Conservation (phyloP, 176 grass and related monocot genomes). For the Ensete glaucum region DNA sequence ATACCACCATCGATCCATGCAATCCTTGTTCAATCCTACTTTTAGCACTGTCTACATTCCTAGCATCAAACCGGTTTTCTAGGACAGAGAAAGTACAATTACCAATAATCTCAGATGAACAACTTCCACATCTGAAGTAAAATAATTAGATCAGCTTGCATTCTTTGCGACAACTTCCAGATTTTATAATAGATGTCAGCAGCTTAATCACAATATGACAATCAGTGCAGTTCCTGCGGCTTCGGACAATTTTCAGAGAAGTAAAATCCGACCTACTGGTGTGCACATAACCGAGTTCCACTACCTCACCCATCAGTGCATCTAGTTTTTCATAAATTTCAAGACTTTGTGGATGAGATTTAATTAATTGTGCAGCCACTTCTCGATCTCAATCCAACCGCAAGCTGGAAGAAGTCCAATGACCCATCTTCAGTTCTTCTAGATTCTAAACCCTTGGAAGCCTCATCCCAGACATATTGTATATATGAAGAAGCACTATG, state of each 20-base stretch:
- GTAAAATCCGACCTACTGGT: slow-evolving; percentile 41
- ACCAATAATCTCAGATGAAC: slow-evolving; percentile 91
- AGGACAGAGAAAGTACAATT: not conserved
- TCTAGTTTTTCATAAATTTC: slow-evolving; percentile 62
- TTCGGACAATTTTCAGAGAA: slow-evolving; percentile 50
- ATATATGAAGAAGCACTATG: slow-evolving; percentile 51
- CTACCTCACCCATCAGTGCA: slow-evolving; percentile 42
- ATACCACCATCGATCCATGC: not conserved
- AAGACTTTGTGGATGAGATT: slow-evolving; percentile 32
- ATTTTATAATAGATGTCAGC: slow-evolving; percentile 35
- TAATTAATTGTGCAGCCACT: slow-evolving; percentile 49
- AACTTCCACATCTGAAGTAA: slow-evolving; percentile 76
- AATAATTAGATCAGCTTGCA: slow-evolving; percentile 79
- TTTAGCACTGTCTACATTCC: not conserved
- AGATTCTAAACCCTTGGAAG: slow-evolving; percentile 33
- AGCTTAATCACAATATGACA: slow-evolving; percentile 66
- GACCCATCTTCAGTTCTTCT: slow-evolving; percentile 32
- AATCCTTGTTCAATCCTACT: too few relatives aligned
- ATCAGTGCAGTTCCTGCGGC: slow-evolving; percentile 48
- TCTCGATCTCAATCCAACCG: slow-evolving; percentile 83
- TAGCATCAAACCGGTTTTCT: not conserved
- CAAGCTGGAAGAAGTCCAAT: slow-evolving; percentile 36
- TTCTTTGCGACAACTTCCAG: slow-evolving; percentile 61
- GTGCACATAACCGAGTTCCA: slow-evolving; percentile 43
- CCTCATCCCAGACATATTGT: slow-evolving; percentile 42